Base-by-base conservation (phyloP, 75 land plant genomes). In the Adiantum capillusveneris region DNA sequence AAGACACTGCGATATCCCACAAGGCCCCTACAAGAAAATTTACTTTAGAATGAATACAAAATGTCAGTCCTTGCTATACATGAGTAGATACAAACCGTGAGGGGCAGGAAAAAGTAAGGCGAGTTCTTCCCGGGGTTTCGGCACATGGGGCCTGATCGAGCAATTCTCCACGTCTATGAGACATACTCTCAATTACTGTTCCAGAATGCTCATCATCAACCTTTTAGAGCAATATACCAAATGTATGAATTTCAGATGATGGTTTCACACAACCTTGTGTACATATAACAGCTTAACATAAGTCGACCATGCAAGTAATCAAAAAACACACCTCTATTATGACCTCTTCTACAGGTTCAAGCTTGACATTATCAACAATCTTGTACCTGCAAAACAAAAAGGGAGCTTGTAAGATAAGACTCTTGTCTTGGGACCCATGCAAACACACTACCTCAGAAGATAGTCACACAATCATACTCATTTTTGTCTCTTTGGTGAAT, bases 1-100 rank as follows among this genome's bases (percentile, higher is more conserved):
- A 95, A 95, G 45, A 90, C 96, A 67, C 96, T 95, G 36, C 99
- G 79, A 59, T 95, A 95, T 34, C 99, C 99, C 64, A 95, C 99
- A 39, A 95, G 70, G 11, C 99, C 99, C 75, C 99, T 91, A 75
- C 57, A 63, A 60, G 52, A 49, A 28, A 3, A 34, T 9, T 43
- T 3, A 1, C 13, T 29, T 46, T 30, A 22, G 2, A 28, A 25
- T 55, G 18, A 29, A 28, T 55, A 11, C 57, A 20, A 24, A 1
- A 34, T n/a, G 9, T 34, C 7, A 34, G 9, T 34, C 37, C 37
- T 34, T 34, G 7, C 3, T 9, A 34, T 34, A 9, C 3, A 34
- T 34, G 37, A 34, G 9, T 34, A 34, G 9, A 34, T 9, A 58
- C 78, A 45, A n/a, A 91, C 97, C 97, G 93, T 65, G 99, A 95